Conservation (phyloP, 495 filamentous ascomycete genomes). For the Apiosordaria backusii region DNA sequence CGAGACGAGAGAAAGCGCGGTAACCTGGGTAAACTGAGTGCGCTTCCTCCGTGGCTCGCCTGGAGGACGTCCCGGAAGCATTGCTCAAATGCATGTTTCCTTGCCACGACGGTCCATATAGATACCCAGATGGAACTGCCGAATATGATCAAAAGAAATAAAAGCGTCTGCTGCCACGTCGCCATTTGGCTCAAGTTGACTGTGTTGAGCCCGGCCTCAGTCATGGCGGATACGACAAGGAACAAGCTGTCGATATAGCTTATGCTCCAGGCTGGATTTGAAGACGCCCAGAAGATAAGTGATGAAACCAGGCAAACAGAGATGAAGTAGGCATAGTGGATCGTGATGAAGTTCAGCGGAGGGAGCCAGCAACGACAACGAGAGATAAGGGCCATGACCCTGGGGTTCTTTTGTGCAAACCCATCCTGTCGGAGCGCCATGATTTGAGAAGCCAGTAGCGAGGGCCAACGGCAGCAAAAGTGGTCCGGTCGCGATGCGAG, state of each 20-base stretch:
- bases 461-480: not conserved
- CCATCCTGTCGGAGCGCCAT: conserved; percentile 17
- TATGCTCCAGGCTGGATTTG: conserved; percentile 56
- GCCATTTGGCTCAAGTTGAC: conserved; percentile 66
- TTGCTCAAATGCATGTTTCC: conserved; percentile 67
- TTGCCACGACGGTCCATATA: conserved; percentile 58
- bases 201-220: conserved; percentile 70
- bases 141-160: conserved; percentile 69
- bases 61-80: conserved; percentile 59
- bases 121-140: conserved; percentile 68
- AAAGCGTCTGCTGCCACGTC: conserved; percentile 71
- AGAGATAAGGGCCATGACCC: not conserved
- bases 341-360: conserved; percentile 70
- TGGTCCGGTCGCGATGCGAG: not conserved
- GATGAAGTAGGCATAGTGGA: conserved; percentile 74
- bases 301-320: conserved; percentile 59
- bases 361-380: conserved; percentile 40
- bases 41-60: conserved; percentile 18
- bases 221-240: conserved; percentile 75
- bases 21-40: conserved; percentile 11
- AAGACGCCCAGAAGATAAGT: conserved; percentile 69
- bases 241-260: conserved; percentile 75
- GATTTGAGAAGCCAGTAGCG: not conserved
- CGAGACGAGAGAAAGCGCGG: conserved; percentile 19
- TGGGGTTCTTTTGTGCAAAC: conserved; percentile 20